Conservation (phyloP, 2,329 filamentous ascomycete species). For the Botrytis byssoidea region DNA sequence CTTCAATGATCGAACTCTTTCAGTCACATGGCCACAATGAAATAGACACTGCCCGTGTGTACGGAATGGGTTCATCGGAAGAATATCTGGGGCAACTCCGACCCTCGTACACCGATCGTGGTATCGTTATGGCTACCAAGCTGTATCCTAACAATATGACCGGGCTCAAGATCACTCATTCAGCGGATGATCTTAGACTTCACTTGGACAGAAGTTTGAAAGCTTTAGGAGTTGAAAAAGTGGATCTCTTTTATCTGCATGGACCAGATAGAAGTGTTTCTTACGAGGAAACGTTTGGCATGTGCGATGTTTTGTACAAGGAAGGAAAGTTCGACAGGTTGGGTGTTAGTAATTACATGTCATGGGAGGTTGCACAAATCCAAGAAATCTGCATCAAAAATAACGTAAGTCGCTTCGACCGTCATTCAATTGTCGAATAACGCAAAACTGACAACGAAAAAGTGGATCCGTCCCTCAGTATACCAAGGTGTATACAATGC, state of each 20-base stretch:
- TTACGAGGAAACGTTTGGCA: conserved; percentile 35
- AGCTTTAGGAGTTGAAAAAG: conserved; percentile 52
- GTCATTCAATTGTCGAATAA: no score
- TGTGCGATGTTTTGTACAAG: conserved; percentile 39
- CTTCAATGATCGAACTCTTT: conserved; percentile 61
- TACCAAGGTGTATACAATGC: conserved; percentile 40
- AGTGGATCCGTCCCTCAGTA: conserved; percentile 39
- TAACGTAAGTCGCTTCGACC: conserved; percentile 17
- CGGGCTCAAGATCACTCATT: conserved; percentile 42
- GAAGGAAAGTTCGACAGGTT: conserved; percentile 45
- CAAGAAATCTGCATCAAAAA: conserved; percentile 38
- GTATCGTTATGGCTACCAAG: conserved; percentile 62
- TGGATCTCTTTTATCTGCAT: conserved; percentile 37
- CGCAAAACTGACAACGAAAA: not conserved
- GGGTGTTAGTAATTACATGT: conserved; percentile 62
- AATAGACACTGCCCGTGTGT: conserved; percentile 66
- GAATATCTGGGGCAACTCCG: conserved; percentile 56
- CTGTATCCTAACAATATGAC: conserved; percentile 26
- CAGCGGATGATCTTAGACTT: conserved; percentile 49
- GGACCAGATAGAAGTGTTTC: conserved; percentile 35
- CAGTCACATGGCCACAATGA: conserved; percentile 66
- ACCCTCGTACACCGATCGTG: conserved; percentile 57
- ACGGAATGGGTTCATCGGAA: conserved; percentile 64
- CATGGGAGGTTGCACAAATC: conserved; percentile 36
- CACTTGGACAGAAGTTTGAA: conserved; percentile 50